Conservation (phyloP, 2,329 filamentous ascomycete genomes). For the Westerdykella ornata region DNA sequence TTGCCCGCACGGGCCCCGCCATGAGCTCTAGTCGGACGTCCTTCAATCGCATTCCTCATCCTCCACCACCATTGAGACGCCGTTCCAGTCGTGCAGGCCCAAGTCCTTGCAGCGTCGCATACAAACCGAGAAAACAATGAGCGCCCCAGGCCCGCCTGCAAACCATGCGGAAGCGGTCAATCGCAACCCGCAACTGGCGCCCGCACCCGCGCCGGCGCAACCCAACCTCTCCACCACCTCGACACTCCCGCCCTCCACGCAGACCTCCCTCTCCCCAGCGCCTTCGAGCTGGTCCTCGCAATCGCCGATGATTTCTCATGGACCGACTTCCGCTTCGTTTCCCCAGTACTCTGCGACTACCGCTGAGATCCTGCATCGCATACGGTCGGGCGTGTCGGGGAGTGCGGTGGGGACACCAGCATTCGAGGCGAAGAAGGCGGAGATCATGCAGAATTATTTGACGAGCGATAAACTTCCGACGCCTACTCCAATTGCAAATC, state of each 20-base stretch:
- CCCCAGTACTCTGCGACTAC: slow-evolving; percentile 36
- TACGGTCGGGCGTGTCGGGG: slow-evolving; percentile 29
- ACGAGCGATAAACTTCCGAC: slow-evolving; percentile 41
- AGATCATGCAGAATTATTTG: slow-evolving; percentile 42
- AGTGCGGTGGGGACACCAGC: slow-evolving; percentile 35
- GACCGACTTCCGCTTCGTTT: slow-evolving; percentile 14
- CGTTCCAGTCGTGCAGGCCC: no score
- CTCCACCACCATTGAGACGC: no score
- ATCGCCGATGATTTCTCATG: slow-evolving; percentile 17
- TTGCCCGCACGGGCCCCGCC: no score
- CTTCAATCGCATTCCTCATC: no score
- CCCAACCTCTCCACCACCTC: not conserved
- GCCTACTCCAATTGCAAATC: slow-evolving; percentile 27
- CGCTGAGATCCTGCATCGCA: slow-evolving; percentile 37
- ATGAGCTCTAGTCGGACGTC: no score
- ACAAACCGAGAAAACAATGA: no score
- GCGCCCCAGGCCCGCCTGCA: no score
- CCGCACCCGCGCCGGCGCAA: not conserved
- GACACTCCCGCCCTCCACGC: not conserved
- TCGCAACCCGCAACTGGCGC: not conserved
- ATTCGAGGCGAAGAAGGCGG: slow-evolving; percentile 43
- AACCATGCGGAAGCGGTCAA: not conserved
- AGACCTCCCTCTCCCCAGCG: not conserved
- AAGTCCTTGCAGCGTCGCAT: no score
- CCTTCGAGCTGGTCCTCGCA: slow-evolving; percentile 20